These are phyloP conservation scores for Melanomma pulvis-pyrius DNA, from an alignment of 495 filamentous ascomycete genomes.

Conservation along the genomic window DNA sequence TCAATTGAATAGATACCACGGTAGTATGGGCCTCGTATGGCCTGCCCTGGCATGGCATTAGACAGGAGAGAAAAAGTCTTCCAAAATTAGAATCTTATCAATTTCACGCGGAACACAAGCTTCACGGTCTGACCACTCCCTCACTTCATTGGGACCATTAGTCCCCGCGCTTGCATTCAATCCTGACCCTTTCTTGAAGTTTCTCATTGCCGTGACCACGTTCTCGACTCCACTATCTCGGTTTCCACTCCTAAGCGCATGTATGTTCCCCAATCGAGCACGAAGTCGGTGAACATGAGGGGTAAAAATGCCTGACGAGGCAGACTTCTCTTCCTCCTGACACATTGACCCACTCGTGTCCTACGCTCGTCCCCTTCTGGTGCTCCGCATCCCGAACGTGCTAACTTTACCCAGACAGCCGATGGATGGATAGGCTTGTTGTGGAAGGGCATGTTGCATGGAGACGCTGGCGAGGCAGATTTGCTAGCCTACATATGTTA, in stretches of 20 bases:
- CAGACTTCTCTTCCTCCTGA: too few relatives aligned
- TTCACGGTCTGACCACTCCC: not conserved
- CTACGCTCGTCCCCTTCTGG: too few relatives aligned
- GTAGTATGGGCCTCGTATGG: not conserved
- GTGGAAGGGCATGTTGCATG: too few relatives aligned
- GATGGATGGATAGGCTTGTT: too few relatives aligned
- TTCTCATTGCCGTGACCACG: not conserved
- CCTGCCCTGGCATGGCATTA: not conserved
- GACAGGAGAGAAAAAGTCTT: not conserved
- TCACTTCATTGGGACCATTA: not conserved
- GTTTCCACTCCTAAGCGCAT: not conserved
- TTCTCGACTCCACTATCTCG: not conserved
- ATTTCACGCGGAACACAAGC: too few relatives aligned
- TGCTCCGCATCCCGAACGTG: too few relatives aligned
- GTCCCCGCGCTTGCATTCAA: not conserved
- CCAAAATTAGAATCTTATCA: not conserved
- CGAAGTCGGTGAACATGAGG: not conserved
- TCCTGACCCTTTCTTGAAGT: not conserved
- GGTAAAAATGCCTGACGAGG: conserved; percentile 1
- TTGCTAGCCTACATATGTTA: too few relatives aligned
- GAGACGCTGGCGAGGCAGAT: too few relatives aligned
- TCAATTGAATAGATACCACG: not conserved
- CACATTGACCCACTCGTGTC: too few relatives aligned
- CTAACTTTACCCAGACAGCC: too few relatives aligned
- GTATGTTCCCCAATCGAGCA: not conserved